phyloP scores from a whole-genome alignment of 176 grass and related monocot genomes.

The Oryza brachyantha region DNA sequence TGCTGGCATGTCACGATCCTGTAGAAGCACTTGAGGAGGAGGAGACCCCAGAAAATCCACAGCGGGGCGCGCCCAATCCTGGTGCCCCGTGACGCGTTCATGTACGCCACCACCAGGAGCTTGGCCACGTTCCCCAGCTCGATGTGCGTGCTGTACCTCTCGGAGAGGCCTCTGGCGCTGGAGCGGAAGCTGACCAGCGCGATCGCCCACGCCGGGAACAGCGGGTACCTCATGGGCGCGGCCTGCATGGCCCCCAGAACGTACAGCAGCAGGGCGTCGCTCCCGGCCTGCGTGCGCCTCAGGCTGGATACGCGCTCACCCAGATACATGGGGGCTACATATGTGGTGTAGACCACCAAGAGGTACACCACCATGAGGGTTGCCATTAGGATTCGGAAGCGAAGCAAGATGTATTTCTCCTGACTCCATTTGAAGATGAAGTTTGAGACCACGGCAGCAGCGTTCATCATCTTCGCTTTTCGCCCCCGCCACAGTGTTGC shows the following conservation, averaged over 20 bases:
- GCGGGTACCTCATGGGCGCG: neutral
- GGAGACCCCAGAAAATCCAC: neutral
- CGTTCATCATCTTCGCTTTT: too few relatives aligned
- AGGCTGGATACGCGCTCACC: too few relatives aligned
- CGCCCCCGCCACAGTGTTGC: too few relatives aligned
- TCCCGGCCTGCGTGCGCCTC: too few relatives aligned
- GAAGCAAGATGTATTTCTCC: too few relatives aligned
- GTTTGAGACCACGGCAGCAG: too few relatives aligned
- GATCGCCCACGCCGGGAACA: neutral
- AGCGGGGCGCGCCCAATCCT: neutral
- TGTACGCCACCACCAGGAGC: neutral
- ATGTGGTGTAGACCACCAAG: too few relatives aligned
- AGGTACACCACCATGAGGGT: too few relatives aligned
- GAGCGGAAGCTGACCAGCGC: neutral
- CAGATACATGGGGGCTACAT: too few relatives aligned
- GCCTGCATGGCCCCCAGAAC: neutral
- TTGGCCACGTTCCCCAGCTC: neutral
- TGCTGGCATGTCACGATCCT: accelerated
- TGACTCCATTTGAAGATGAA: too few relatives aligned
- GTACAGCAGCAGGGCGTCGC: neutral
- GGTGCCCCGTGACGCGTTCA: neutral
- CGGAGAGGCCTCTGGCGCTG: too few relatives aligned
- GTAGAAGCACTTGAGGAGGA: neutral
- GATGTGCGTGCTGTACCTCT: neutral
- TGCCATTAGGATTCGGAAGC: too few relatives aligned